Evolutionary conservation across 257 asterid genomes (phyloP).

Genomic region (Solanum appendiculatum): DNA sequence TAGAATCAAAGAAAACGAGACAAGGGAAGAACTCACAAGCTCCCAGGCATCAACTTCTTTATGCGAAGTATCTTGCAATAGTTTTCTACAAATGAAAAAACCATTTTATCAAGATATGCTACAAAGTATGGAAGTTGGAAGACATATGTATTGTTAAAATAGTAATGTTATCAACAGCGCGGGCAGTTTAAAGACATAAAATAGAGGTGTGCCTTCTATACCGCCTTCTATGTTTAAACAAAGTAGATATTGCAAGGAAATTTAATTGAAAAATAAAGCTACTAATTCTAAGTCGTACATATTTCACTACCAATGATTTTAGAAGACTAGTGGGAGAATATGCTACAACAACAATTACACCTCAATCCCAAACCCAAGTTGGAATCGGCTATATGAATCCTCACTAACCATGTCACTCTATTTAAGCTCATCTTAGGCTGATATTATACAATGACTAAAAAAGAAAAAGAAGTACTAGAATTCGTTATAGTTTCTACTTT

Average conservation of each 20-base stretch:
- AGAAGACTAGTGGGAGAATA: not conserved
- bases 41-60: conserved; percentile 68
- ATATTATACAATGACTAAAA: not conserved
- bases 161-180: not conserved
- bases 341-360: not conserved
- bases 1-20: not conserved
- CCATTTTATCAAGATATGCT: not conserved
- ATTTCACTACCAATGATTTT: not conserved
- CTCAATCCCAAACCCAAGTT: not conserved
- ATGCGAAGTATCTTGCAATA: conserved; percentile 23
- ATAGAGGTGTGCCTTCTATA: not conserved
- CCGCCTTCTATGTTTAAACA: not conserved
- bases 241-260: not conserved
- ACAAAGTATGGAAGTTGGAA: not conserved
- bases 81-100: conserved; percentile 32
- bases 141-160: not conserved
- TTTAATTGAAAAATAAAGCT: not conserved
- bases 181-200: not conserved
- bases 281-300: not conserved
- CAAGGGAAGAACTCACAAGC: conserved; percentile 32
- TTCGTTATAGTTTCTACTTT: not conserved
- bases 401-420: not conserved
- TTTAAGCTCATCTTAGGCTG: not conserved
- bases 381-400: not conserved
- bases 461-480: not conserved